Conservation (phyloP, 2,329 filamentous ascomycete species). For the Gaeumannomyces tritici region DNA sequence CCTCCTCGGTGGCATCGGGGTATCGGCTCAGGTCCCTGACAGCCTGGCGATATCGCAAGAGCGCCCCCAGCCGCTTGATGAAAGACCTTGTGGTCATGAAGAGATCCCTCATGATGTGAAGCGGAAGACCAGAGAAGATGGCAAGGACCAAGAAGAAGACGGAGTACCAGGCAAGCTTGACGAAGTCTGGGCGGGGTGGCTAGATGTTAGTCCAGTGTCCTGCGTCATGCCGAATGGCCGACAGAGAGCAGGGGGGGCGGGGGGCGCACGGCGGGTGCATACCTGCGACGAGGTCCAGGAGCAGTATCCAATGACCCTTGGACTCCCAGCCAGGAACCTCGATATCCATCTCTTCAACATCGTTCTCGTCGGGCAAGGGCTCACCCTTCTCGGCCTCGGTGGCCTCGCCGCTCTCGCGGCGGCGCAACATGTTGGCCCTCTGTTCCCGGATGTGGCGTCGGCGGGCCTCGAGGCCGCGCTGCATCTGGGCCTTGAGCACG, state of each 20-base stretch:
- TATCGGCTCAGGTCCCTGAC: constrained; percentile 93
- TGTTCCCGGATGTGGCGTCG: constrained; percentile 57
- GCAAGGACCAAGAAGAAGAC: constrained; percentile 91
- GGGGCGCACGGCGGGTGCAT: constrained; percentile 18
- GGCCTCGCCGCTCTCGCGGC: constrained; percentile 32
- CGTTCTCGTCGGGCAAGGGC: constrained; percentile 49
- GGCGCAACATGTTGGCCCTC: constrained; percentile 39
- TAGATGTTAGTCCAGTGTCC: constrained; percentile 2
- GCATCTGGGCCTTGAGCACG: constrained; percentile 66
- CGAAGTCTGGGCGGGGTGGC: constrained; percentile 52
- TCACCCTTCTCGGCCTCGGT: constrained; percentile 38
- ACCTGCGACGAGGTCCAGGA: constrained; percentile 76
- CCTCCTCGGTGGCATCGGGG: constrained; percentile 80
- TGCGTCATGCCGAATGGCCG: not conserved
- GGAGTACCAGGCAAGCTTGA: constrained; percentile 83
- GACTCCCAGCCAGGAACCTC: constrained; percentile 95
- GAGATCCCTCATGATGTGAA: constrained; percentile 92
- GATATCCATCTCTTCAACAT: constrained; percentile 83
- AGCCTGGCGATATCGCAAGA: constrained; percentile 82
- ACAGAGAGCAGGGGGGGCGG: not conserved
- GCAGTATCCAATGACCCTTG: constrained; percentile 88
- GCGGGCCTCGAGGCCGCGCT: constrained; percentile 56
- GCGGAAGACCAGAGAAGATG: constrained; percentile 87
- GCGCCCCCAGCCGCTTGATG: constrained; percentile 77
- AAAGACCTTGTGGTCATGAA: constrained; percentile 93